A percentile compares a stretch with the other conserved stretches of the same genome.
Evolutionary conservation across 176 grass and related monocot genomes (phyloP).

Genomic region (Pontederia crassipes): DNA sequence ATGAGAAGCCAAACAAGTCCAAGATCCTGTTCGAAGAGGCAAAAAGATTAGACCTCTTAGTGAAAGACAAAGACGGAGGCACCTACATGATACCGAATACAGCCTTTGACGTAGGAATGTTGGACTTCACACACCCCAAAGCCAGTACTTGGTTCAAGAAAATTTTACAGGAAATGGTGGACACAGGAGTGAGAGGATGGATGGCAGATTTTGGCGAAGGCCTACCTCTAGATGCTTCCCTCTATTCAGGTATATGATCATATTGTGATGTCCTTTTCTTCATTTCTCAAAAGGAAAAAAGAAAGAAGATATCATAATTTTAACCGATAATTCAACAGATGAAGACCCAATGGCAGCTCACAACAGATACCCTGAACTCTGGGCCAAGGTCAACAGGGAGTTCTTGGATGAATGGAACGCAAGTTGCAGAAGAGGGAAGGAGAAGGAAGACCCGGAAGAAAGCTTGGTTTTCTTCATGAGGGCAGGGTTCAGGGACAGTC

Average conservation of each 20-base stretch:
- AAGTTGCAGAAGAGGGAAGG: background rate
- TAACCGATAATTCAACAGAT: slow-evolving; percentile 9
- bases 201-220: slow-evolving; percentile 98
- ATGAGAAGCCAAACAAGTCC: slow-evolving; percentile 38
- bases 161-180: slow-evolving; percentile 52
- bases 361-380: slow-evolving; percentile 85
- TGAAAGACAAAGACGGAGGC: slow-evolving; percentile 45
- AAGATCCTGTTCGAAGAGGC: slow-evolving; percentile 71
- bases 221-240: slow-evolving; percentile 63
- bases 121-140: slow-evolving; percentile 77
- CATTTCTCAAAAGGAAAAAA: background rate
- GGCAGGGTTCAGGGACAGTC: slow-evolving; percentile 70
- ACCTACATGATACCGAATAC: slow-evolving; percentile 93
- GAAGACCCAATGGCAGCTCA: slow-evolving; percentile 67
- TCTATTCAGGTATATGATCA: slow-evolving; percentile 43
- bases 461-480: slow-evolving; percentile 82
- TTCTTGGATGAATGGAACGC: slow-evolving; percentile 63
- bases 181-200: slow-evolving; percentile 65
- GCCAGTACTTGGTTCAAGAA: slow-evolving; percentile 71
- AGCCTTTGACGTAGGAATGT: slow-evolving; percentile 83
- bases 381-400: slow-evolving; percentile 83
- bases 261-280: background rate
- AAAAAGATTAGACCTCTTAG: slow-evolving; percentile 50
- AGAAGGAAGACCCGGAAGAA: slow-evolving; percentile 20
- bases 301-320: background rate